Evolutionary conservation across 1,284 basidiomycete species (phyloP), one percentile per base, ranked within the genome.

Genomic region (Trametes hirsuta): DNA sequence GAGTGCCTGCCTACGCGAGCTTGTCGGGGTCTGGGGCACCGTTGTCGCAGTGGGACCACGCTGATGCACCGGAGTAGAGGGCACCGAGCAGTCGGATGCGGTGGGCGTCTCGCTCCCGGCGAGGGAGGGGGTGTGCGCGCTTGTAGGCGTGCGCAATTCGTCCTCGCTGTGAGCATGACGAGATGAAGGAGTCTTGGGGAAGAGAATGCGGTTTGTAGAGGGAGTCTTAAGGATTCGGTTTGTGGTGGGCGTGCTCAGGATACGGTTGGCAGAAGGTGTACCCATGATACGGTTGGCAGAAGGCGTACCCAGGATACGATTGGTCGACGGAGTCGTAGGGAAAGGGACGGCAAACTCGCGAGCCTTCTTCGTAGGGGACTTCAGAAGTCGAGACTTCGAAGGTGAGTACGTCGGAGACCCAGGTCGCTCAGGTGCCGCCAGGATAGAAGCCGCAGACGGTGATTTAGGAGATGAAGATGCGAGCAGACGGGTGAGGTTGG

Each of bases 401-500:
- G 68, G 65, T 15, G 70, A 71, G 9, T 68, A 69, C 6, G 76
- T 75, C 4, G 81, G 77, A 18, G 83, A 82, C 22, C 79, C 74
- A 11, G 87, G 64, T 24, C 56, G 58, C 36, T 65, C 58, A 6
- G 61, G 83, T 44, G 77, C 58, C 71, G 76, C 61, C 62, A 76
- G 69, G 47, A 75, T 74, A 77, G 78, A 65, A 73, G 76, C 55
- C 74, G 81, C 61, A 74, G 76, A 58, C 11, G 75, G 70, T 70
- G 76, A 63, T 68, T 89, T 90, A 30, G 90, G 88, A 53, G 90
- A 91, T 15, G 84, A 80, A 49, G 88, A 87, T 22, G 87, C 87
- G 55, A 92, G 80, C 15, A 82, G 81, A 21, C 84, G 83, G 6
- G 90, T 91, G 47, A 92, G 77, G 44, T 83, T 80, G 30, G 90